These are phyloP conservation scores for Teratosphaeria destructans DNA, from an alignment of 2,329 filamentous ascomycete species.

Conservation along the genomic window DNA sequence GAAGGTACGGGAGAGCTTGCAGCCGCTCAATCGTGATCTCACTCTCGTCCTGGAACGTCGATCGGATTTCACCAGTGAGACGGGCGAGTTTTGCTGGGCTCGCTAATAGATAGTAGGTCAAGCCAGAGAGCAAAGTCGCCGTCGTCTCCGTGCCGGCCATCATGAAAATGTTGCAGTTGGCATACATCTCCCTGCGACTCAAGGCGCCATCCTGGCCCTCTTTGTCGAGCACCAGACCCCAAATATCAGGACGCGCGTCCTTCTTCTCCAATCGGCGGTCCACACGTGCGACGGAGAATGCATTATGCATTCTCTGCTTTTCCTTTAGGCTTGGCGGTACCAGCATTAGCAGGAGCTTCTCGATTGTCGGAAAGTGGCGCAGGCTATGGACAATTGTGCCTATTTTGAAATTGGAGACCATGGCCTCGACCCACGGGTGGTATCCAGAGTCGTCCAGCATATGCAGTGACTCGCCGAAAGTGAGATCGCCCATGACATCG, in stretches of 20 bases:
- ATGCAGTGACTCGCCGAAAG: conserved; percentile 25
- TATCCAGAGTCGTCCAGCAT: conserved; percentile 23
- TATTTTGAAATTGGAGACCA: conserved; percentile 6
- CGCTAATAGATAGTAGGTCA: conserved; percentile 63
- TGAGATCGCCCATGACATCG: conserved; percentile 22
- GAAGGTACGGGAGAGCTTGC: conserved; percentile 28
- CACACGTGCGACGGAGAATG: conserved; percentile 1
- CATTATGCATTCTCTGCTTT: conserved; percentile 1
- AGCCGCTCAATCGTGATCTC: conserved; percentile 18
- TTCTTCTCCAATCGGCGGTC: conserved; percentile 8
- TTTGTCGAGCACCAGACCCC: conserved; percentile 11
- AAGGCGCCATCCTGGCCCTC: conserved; percentile 10
- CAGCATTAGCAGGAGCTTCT: conserved; percentile 3
- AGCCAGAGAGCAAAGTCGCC: conserved; percentile 56
- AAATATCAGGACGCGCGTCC: conserved; percentile 1
- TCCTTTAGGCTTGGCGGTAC: conserved; percentile 1
- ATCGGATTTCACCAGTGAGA: conserved; percentile 47
- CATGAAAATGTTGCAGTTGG: conserved; percentile 26
- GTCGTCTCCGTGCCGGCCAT: conserved; percentile 70
- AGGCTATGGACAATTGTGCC: conserved; percentile 1
- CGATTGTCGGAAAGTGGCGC: conserved; percentile 2
- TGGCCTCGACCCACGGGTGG: conserved; percentile 25
- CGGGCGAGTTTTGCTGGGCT: conserved; percentile 44
- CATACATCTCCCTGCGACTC: conserved; percentile 21
- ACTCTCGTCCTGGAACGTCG: conserved; percentile 23